Percentiles rank a stretch among this genome's conserved stretches.
Evolutionary conservation across 1,284 basidiomycete species (phyloP).

Genomic region (Ustilago xerochloae): DNA sequence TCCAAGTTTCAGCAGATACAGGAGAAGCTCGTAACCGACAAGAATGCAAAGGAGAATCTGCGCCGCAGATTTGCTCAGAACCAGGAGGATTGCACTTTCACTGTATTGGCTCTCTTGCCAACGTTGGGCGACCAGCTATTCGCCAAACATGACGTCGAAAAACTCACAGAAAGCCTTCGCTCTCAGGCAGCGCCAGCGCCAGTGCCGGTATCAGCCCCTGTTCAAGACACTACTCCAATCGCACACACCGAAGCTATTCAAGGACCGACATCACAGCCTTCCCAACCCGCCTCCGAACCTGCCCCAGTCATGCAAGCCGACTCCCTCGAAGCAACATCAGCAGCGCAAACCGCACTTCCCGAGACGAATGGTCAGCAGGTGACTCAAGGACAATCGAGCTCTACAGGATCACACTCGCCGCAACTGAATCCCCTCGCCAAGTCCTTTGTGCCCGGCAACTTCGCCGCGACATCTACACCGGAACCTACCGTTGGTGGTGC

Average conservation of each 20-base stretch:
- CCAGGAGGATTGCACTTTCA: conserved; percentile 83
- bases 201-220: background rate
- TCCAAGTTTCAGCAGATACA: conserved; percentile 79
- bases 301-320: background rate
- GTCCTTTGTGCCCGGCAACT: conserved; percentile 29
- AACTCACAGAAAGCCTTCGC: conserved; percentile 77
- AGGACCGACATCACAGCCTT: conserved; percentile 2
- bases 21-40: conserved; percentile 75
- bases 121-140: conserved; percentile 80
- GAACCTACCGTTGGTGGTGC: background rate
- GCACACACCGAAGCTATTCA: background rate
- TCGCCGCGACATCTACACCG: background rate
- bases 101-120: conserved; percentile 81
- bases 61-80: conserved; percentile 82
- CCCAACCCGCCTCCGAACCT: conserved; percentile 3
- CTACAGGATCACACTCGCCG: conserved; percentile 19
- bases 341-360: background rate
- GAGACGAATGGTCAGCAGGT: background rate
- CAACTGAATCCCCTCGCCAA: conserved; percentile 46
- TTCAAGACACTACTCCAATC: conserved; percentile 59
- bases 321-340: background rate
- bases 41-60: conserved; percentile 78
- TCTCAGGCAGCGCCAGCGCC: conserved; percentile 25
- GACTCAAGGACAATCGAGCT: background rate
- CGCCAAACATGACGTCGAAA: conserved; percentile 83